phyloP scores from a whole-genome alignment of 768 basidiomycete species.

The Mrakia gelida region DNA sequence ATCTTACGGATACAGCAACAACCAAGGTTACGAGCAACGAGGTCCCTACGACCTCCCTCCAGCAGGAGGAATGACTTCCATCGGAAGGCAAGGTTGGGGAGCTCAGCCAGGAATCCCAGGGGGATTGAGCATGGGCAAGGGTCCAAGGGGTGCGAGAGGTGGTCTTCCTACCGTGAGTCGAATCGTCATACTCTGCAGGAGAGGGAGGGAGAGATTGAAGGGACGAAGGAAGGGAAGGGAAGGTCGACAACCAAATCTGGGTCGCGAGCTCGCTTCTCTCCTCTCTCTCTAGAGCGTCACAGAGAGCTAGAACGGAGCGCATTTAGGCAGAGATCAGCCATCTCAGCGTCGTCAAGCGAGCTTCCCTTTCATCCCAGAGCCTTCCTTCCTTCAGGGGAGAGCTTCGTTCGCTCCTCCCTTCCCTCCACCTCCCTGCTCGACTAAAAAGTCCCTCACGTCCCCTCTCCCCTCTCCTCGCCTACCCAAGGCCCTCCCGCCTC shows the following conservation, averaged over 20 bases:
- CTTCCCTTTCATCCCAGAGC: no score
- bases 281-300: not conserved
- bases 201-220: not conserved
- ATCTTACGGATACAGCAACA: not conserved
- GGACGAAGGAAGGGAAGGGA: not conserved
- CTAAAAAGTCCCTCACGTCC: not conserved
- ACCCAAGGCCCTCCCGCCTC: not conserved
- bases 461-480: not conserved
- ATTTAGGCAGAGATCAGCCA: not conserved
- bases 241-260: not conserved
- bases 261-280: not conserved
- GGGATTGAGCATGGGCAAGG: slow-evolving; percentile 16
- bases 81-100: slow-evolving; percentile 25
- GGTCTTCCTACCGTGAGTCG: slow-evolving; percentile 23
- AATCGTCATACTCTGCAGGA: not conserved
- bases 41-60: not conserved
- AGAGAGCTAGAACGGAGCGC: not conserved
- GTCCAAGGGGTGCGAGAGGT: not conserved
- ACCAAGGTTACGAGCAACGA: not conserved
- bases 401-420: no score
- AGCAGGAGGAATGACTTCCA: not conserved
- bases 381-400: no score
- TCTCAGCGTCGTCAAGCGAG: not conserved
- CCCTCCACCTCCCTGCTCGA: no score
- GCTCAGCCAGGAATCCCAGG: not conserved